A percentile compares a stretch with the other conserved stretches of the same genome.
Evolutionary conservation across 352 stramenopile species (phyloP).

Genomic region (Phytophthora fragariae): DNA sequence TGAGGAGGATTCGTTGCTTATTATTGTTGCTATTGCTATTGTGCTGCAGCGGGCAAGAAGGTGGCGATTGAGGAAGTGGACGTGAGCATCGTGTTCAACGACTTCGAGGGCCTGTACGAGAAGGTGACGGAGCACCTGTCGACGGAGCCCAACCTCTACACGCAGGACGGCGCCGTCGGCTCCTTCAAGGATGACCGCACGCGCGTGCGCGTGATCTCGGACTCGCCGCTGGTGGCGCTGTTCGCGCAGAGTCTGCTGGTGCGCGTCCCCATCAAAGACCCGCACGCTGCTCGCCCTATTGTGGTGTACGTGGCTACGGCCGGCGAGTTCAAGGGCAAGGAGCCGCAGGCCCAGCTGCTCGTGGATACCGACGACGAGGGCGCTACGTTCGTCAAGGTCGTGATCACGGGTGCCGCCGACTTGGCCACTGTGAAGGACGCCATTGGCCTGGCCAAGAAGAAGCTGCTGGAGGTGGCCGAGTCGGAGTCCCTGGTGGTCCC

Average conservation of each 20-base stretch:
- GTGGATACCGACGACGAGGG: constrained; percentile 75
- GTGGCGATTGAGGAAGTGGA: constrained; percentile 69
- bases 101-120: constrained; percentile 76
- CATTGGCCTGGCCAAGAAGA: constrained; percentile 76
- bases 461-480: constrained; percentile 64
- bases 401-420: constrained; percentile 67
- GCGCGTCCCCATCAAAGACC: constrained; percentile 69
- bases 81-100: constrained; percentile 68
- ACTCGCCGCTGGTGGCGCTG: constrained; percentile 75
- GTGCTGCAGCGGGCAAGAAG: constrained; percentile 58
- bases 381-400: constrained; percentile 72
- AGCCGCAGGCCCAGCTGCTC: constrained; percentile 65
- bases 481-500: constrained; percentile 64
- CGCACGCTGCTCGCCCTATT: constrained; percentile 76
- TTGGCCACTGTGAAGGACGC: constrained; percentile 62
- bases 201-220: constrained; percentile 80
- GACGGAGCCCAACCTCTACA: constrained; percentile 62
- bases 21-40: not conserved
- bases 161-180: constrained; percentile 79
- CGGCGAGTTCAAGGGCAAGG: constrained; percentile 68
- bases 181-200: constrained; percentile 81
- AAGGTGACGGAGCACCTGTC: constrained; percentile 79
- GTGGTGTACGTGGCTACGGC: constrained; percentile 76
- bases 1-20: not conserved
- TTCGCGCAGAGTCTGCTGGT: constrained; percentile 80